Evolutionary conservation across 768 basidiomycete species (phyloP).

Genomic region (Lactarius quietus): DNA sequence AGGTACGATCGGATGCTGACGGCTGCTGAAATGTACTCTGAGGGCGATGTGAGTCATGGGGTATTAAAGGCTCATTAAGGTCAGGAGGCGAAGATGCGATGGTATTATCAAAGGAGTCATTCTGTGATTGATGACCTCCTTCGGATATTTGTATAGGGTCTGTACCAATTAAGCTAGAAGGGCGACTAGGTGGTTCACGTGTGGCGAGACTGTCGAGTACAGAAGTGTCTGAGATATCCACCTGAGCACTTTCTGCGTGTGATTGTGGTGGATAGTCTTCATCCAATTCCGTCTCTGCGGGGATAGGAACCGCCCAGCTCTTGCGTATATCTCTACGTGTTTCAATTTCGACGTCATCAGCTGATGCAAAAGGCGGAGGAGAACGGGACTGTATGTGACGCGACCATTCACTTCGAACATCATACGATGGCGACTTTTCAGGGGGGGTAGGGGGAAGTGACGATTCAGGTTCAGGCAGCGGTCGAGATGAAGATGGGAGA

Average conservation of each 20-base stretch:
- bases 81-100: neutral
- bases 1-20: conserved; percentile 1
- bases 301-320: conserved; percentile 3
- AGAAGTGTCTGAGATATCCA: neutral
- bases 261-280: neutral
- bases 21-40: neutral
- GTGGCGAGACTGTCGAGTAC: neutral
- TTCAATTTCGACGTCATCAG: conserved; percentile 14
- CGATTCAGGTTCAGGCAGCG: neutral
- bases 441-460: conserved; percentile 12
- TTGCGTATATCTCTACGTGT: conserved; percentile 10
- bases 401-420: neutral
- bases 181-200: neutral
- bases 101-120: conserved; percentile 1
- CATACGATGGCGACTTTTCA: conserved; percentile 1
- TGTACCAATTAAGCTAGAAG: neutral
- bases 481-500: neutral
- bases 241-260: neutral
- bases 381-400: conserved; percentile 1
- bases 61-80: neutral
- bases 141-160: neutral
- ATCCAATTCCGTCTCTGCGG: conserved; percentile 3
- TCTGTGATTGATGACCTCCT: neutral
- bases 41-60: neutral
- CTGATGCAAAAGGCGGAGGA: neutral